phyloP scores from a whole-genome alignment of 495 filamentous ascomycete genomes.

The Penicillium pulvis region DNA sequence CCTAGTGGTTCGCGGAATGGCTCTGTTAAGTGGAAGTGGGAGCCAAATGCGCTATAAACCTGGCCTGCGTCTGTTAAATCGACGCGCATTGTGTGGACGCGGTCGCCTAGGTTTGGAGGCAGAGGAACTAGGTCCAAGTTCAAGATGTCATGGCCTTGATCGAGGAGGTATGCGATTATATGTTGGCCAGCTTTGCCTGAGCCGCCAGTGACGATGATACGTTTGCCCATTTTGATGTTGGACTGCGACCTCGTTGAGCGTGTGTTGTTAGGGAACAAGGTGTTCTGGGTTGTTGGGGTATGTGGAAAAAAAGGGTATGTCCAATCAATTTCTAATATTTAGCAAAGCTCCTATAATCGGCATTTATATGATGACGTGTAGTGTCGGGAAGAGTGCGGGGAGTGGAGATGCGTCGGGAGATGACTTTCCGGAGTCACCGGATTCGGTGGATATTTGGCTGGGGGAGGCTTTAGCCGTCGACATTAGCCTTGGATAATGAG shows the following conservation, averaged over 20 bases:
- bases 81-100: conserved; percentile 57
- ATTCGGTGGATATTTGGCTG: neutral
- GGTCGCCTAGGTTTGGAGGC: conserved; percentile 41
- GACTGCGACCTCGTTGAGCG: neutral
- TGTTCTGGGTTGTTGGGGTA: neutral
- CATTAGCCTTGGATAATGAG: neutral
- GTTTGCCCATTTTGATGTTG: conserved; percentile 30
- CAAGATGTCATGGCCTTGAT: conserved; percentile 54
- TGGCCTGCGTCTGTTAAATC: conserved; percentile 61
- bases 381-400: neutral
- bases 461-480: neutral
- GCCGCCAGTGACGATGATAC: conserved; percentile 60
- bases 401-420: neutral
- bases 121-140: conserved; percentile 56
- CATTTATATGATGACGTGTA: conserved; percentile 4
- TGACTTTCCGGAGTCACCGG: conserved; percentile 2
- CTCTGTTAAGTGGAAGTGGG: conserved; percentile 55
- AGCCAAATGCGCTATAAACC: conserved; percentile 59
- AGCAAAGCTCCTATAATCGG: neutral
- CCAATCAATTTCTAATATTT: neutral
- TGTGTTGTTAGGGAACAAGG: neutral
- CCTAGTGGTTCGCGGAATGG: conserved; percentile 43
- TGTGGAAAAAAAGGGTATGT: neutral
- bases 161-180: conserved; percentile 55
- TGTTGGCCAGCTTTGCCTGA: conserved; percentile 62